phyloP scores from a whole-genome alignment of 345 rosid genomes.

The Euphorbia pulcherrima region DNA sequence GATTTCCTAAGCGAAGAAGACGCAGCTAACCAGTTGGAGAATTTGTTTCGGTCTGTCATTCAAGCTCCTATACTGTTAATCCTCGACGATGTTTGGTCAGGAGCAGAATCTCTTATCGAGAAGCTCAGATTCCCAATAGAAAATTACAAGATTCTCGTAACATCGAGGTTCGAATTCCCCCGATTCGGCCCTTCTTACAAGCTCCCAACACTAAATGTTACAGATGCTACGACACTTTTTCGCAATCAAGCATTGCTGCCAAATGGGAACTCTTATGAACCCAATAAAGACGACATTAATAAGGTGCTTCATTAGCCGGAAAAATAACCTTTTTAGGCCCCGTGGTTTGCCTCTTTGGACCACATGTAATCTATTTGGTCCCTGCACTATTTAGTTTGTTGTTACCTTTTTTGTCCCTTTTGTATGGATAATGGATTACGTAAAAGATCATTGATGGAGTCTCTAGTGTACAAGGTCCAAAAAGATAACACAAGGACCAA shows the following conservation, averaged over 20 bases:
- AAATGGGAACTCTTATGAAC: constrained; percentile 9
- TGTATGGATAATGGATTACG: too few species aligned
- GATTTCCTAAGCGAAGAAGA: constrained; percentile 27
- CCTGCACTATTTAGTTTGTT: too few species aligned
- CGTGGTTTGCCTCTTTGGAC: too few species aligned
- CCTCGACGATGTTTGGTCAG: constrained; percentile 34
- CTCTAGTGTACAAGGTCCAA: too few species aligned
- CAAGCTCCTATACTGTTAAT: constrained; percentile 20
- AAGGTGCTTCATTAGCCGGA: constrained; percentile 18
- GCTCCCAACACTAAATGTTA: constrained; percentile 11
- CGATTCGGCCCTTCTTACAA: constrained; percentile 20
- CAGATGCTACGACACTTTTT: constrained; percentile 28
- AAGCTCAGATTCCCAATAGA: constrained; percentile 20
- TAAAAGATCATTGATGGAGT: too few species aligned
- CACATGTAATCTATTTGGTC: too few species aligned
- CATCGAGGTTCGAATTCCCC: constrained; percentile 26
- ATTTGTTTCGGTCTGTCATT: constrained; percentile 8
- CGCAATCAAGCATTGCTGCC: constrained; percentile 9
- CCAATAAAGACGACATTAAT: constrained; percentile 7
- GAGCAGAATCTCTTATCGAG: constrained; percentile 20
- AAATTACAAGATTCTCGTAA: constrained; percentile 26
- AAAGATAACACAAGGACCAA: too few species aligned
- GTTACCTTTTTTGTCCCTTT: too few species aligned
- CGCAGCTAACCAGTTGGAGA: constrained; percentile 22
- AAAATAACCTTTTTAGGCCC: too few species aligned